Conservation (phyloP, 2,329 filamentous ascomycete genomes). For the Cladophialophora carrionii region DNA sequence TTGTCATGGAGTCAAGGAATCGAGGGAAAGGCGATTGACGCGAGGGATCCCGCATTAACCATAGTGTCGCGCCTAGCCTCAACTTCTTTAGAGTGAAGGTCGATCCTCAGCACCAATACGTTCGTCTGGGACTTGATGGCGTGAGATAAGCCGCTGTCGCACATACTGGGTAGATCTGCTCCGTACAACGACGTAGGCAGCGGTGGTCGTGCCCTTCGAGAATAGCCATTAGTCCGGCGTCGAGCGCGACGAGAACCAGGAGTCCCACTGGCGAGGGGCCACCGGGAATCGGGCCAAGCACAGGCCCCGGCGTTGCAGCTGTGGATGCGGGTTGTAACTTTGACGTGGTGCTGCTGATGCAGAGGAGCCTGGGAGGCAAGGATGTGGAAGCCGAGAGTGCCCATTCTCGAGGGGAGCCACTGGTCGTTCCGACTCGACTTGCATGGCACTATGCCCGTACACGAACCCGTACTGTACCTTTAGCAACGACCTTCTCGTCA, state of each 20-base stretch:
- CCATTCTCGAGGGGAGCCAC: conserved; percentile 11
- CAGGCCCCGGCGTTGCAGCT: conserved; percentile 6
- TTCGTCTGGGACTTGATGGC: conserved; percentile 3
- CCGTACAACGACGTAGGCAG: background rate
- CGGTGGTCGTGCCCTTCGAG: background rate
- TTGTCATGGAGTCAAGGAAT: background rate
- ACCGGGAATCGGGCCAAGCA: conserved; percentile 4
- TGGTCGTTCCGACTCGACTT: conserved; percentile 16
- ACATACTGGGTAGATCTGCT: background rate
- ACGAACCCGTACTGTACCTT: background rate
- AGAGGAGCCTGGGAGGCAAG: conserved; percentile 10
- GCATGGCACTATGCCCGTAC: conserved; percentile 16
- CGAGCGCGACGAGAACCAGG: background rate
- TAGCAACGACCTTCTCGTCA: conserved; percentile 14
- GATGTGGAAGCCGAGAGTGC: conserved; percentile 18
- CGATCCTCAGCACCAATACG: conserved; percentile 7
- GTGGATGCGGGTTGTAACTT: conserved; percentile 13
- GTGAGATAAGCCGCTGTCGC: background rate
- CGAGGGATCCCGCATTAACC: background rate
- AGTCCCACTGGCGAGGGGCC: conserved; percentile 4
- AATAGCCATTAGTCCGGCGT: conserved; percentile 2
- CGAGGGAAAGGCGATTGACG: conserved; percentile 3
- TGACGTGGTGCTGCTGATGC: conserved; percentile 3
- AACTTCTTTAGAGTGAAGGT: background rate
- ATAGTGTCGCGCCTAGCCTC: background rate